These are phyloP conservation scores for Talaromyces islandicus DNA, from an alignment of 2,329 filamentous ascomycete species.

Conservation along the genomic window DNA sequence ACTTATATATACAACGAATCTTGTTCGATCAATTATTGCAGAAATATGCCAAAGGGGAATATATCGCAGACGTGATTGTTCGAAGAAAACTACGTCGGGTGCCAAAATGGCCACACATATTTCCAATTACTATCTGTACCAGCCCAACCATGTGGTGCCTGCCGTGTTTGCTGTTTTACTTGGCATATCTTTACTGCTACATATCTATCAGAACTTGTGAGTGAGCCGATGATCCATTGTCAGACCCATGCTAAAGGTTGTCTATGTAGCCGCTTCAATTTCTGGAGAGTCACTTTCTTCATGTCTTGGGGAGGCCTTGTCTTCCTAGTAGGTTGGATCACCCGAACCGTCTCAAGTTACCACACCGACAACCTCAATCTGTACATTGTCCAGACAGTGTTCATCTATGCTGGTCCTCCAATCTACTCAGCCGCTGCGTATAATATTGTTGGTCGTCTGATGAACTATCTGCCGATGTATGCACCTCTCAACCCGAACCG, in stretches of 20 bases:
- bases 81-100: background rate
- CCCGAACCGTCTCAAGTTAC: conserved; percentile 24
- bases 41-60: background rate
- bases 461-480: conserved; percentile 35
- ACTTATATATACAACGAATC: background rate
- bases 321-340: conserved; percentile 33
- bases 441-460: conserved; percentile 30
- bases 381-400: conserved; percentile 29
- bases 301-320: conserved; percentile 29
- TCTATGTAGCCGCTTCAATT: conserved; percentile 21
- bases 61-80: background rate
- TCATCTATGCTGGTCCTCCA: conserved; percentile 30
- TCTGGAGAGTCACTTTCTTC: conserved; percentile 32
- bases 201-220: conserved; percentile 30
- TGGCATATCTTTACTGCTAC: conserved; percentile 23
- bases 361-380: conserved; percentile 21
- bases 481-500: conserved; percentile 31
- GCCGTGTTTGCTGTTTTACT: conserved; percentile 27
- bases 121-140: conserved; percentile 19
- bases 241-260: background rate
- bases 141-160: conserved; percentile 27
- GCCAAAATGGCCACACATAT: background rate
- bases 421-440: conserved; percentile 34
- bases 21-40: background rate
- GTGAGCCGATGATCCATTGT: background rate